A percentile compares a stretch with the other conserved stretches of the same genome.
phyloP scores from a whole-genome alignment of 2,329 filamentous ascomycete species.

The Dactylonectria estremocensis region DNA sequence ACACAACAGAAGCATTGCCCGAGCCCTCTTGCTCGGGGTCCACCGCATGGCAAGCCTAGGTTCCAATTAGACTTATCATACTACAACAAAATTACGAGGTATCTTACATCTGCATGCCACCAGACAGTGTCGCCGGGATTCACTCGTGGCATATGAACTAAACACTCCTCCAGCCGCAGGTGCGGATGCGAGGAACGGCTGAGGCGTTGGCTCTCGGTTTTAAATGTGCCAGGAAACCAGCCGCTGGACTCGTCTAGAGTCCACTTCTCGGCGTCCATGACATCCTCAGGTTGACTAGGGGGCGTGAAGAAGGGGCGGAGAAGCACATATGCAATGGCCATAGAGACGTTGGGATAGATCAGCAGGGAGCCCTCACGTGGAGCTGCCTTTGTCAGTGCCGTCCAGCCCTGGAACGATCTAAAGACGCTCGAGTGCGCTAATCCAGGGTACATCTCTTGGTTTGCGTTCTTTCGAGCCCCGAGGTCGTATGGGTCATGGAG shows the following conservation, averaged over 20 bases:
- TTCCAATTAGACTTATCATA: neutral
- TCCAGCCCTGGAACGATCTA: constrained; percentile 60
- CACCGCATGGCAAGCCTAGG: constrained; percentile 56
- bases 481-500: constrained; percentile 57
- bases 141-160: constrained; percentile 54
- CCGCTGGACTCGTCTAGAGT: constrained; percentile 49
- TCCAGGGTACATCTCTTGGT: constrained; percentile 54
- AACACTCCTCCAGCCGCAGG: constrained; percentile 54
- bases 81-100: fast-evolving
- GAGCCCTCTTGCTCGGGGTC: constrained; percentile 55
- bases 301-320: constrained; percentile 60
- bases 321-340: constrained; percentile 56
- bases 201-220: constrained; percentile 44
- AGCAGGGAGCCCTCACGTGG: constrained; percentile 56
- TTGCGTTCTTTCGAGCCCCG: constrained; percentile 51
- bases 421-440: constrained; percentile 56
- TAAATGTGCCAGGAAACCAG: constrained; percentile 57
- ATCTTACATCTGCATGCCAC: constrained; percentile 52
- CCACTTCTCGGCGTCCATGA: constrained; percentile 57
- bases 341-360: constrained; percentile 57
- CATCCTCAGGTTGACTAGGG: constrained; percentile 47
- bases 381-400: constrained; percentile 55
- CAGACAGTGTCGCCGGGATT: constrained; percentile 32
- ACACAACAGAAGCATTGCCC: constrained; percentile 53
- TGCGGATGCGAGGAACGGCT: constrained; percentile 54